Evolutionary conservation across 1,284 basidiomycete species (phyloP), one percentile per base, ranked within the genome.

Genomic region (Lentinus polychrous): DNA sequence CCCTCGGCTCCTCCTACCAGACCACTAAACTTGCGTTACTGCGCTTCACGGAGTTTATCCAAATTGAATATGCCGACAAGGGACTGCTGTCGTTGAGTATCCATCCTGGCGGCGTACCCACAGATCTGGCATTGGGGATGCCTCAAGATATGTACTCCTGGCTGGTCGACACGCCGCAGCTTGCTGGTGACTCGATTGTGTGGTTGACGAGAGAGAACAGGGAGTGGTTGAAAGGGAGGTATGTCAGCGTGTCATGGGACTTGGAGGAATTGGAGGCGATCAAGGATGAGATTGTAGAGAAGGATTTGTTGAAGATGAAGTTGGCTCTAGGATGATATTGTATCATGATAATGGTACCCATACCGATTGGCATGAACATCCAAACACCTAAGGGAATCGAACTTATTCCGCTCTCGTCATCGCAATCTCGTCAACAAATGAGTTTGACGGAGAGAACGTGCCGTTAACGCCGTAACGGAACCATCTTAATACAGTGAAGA

Each of bases 21-120:
- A 36, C 41, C 14, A 36, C 46, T 14, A 55, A 55, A 41, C 54
- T 52, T 24, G 52, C 52, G n/a, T n/a, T 49, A 12, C 34, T 46
- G 27, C 52, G 54, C 23, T 50, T 55, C 32, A 44, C 47, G 3
- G 54, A 55, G 40, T 49, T 51, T 12, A 46, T 55, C 24, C 24
- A 43, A 7, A 23, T 32, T 15, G 50, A 55, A 34, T 55, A 55
- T 27, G 46, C 45, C 14, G 53, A 38, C 7, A 35, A 52, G 38
- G 51, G 53, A 12, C 37, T 55, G n/a, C 33, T 49, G 18, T 45
- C 48, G 18, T 48, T 38, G 35, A 41, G 44, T 1, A 35, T 52
- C 34, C 50, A 55, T 34, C 51, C 53, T 4, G 53, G 53, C 4
- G 27, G 17, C 8, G 52, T 55, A 22, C 6, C 34, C 15, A 49